phyloP scores from a whole-genome alignment of 805 yeast genomes.

The Maudiozyma saulgeensis region DNA sequence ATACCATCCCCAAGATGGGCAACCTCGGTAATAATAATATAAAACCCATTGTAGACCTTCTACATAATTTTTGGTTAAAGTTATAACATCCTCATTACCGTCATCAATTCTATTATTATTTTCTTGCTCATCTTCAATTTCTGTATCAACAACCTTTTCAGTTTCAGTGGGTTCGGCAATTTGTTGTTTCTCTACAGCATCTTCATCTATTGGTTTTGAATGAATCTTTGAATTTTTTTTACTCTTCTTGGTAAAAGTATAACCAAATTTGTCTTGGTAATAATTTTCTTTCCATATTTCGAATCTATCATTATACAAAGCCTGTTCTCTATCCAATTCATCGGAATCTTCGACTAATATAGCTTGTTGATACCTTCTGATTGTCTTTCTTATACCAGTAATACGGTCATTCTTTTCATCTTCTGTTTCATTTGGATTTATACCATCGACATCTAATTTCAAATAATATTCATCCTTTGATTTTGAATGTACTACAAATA shows the following conservation, averaged over 20 bases:
- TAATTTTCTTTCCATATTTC: constrained; percentile 77
- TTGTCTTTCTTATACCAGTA: constrained; percentile 39
- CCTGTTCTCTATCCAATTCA: constrained; percentile 40
- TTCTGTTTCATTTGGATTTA: constrained; percentile 54
- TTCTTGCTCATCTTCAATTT: background rate
- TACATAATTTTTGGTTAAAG: constrained; percentile 67
- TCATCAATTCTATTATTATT: constrained; percentile 30
- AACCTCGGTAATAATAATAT: constrained; percentile 80
- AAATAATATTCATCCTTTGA: constrained; percentile 48
- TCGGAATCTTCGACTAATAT: constrained; percentile 48
- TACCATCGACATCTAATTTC: constrained; percentile 63
- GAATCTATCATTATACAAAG: constrained; percentile 65
- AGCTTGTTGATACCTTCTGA: constrained; percentile 60
- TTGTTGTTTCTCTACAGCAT: background rate
- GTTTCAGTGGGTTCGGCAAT: constrained; percentile 23
- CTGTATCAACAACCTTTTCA: background rate
- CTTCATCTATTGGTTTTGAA: background rate
- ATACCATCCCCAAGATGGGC: constrained; percentile 95
- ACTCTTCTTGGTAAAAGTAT: constrained; percentile 21
- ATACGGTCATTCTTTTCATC: constrained; percentile 54
- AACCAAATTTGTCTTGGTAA: constrained; percentile 70
- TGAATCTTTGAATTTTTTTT: background rate
- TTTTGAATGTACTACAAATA: constrained; percentile 55
- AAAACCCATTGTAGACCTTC: constrained; percentile 98
- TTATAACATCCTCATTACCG: constrained; percentile 44